Evolutionary conservation across 257 asterid genomes (phyloP), one percentile per base, ranked within the genome.

Genomic region (Oldenlandia corymbosa): DNA sequence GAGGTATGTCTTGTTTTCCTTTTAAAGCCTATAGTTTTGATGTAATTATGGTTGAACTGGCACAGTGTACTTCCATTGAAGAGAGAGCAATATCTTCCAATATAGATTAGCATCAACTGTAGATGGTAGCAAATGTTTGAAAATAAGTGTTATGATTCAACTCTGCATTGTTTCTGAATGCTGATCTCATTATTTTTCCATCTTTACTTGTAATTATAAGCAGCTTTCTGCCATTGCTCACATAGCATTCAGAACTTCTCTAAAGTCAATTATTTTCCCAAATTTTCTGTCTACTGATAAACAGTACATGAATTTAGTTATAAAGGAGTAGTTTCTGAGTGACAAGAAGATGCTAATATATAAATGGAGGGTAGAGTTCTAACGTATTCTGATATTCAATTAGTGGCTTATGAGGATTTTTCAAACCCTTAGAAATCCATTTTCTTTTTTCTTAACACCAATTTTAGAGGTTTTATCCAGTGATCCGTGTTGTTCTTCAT

Each of bases 1-100:
- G 98, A 91, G 98, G 98, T 88, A 82, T n/a, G 68, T 45, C 16
- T 51, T 24, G 5, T 45, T 42, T 27, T 36, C 31, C 32, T 56
- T 20, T 64, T 26, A 11, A 41, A 13, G 49, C 57, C 17, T 18
- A 27, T 30, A 36, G 18, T 48, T 36, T 51, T 34, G 28, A 51
- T 10, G n/a, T 20, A 5, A 3, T 13, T 58, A 39, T 18, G 23
- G 0, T 28, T 51, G 51, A 64, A 14, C 12, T 46, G 21, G n/a
- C 2, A 17, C 4, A 27, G 39, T 50, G 7, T 24, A 36, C 10
- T 5, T 16, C 20, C 32, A 5, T 26, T 0, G 10, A 26, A 66
- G n/a, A 3, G 36, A 51, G 10, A 7, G 7, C 36, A 37, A 64
- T 42, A 6, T 42, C 13, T 66, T 28, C 56, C 30, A 34, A n/a